Base-by-base conservation (phyloP, 495 filamentous ascomycete species). In the Podospora pseudoanserina region DNA sequence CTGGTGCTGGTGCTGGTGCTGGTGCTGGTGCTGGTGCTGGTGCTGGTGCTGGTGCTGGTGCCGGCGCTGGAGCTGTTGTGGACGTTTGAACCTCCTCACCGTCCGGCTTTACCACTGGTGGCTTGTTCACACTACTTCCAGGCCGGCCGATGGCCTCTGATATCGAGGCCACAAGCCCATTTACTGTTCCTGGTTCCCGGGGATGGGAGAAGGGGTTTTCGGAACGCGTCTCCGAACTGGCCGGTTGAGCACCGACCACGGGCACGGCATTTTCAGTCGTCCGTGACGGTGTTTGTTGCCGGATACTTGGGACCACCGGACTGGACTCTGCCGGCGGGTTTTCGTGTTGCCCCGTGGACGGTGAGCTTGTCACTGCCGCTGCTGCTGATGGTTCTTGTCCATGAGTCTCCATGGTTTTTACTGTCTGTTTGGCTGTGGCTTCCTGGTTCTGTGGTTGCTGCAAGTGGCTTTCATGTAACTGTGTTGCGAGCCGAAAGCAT, bases 91-190 rank as follows among this genome's bases (percentile, higher is more conserved):
- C 27, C 15, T 32, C 30, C 49, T 32, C 57, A 30, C 68, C 60
- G 59, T 74, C 70, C 34, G 67, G 67, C 13, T 74, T 64, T 4
- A 76, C 68, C 19, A 67, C 68, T 49, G 72, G 70, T 61, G 72
- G 73, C 19, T 70, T 72, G 60, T 56, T 62, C 72, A 32, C 49
- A 32, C 20, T 64, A 55, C 44, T 64, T 49, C 34, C 13, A 44
- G 53, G 32, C 23, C 26, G 54, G 60, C 65, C 65, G 30, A 44
- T 60, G 44, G 63, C 63, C 23, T 27, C 63, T 53, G 26, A 59
- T 16, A 58, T 15, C 18, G 55, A 53, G 57, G 39, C 39, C 63
- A 32, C 15, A 58, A 49, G 7, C 60, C 26, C 32, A 66, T 65
- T 55, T 49, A 64, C 67, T 11, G 18, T 66, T 34, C 59, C 27